Evolutionary conservation across 208 protist genomes (phyloP), one percentile per base, ranked within the genome.

Genomic region (Acanthamoeba healyi): DNA sequence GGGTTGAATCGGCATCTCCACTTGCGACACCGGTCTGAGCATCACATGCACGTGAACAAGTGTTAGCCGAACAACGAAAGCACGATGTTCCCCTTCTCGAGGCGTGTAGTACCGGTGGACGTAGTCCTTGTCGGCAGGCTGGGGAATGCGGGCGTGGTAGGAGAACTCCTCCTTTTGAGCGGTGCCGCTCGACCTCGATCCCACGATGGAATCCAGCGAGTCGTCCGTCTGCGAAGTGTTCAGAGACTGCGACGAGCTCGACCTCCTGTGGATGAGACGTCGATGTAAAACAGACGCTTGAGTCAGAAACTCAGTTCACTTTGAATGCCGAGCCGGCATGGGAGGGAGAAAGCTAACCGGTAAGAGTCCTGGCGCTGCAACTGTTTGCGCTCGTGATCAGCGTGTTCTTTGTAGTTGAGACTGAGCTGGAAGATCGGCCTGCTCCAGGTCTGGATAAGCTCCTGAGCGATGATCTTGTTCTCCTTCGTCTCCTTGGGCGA

Each of bases 371-470:
- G 46, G 81, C 81, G 44, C n/a, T 88, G 26, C 19, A 54, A 24
- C 44, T 92, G 22, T 40, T 92, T 26, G 32, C 32, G 38, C 26
- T 92, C 86, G 42, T 92, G 44, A 6, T 77, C 58, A 4, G 86
- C 86, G 19, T 70, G 86, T 12, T 92, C 86, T 38, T 44, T n/a
- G 58, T 92, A 92, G 58, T 74, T 54, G 29, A 54, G 34, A 34
- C 86, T 92, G 56, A 92, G 86, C 63, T 92, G 15, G 42, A 92
- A 92, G 38, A 92, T 92, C 0, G 86, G 86, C 32, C 86, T 24
- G 44, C 86, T 92, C 86, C 86, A 92, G 40, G n/a, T 26, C 58
- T 92, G 58, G 58, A 92, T 92, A 34, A 92, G 86, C 58, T 92
- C 86, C 40, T 92, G 86, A 0, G 86, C 86, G 24, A 77, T 42